Base-by-base conservation (phyloP, 2,329 filamentous ascomycete genomes). In the Cordyceps cateniannulata region DNA sequence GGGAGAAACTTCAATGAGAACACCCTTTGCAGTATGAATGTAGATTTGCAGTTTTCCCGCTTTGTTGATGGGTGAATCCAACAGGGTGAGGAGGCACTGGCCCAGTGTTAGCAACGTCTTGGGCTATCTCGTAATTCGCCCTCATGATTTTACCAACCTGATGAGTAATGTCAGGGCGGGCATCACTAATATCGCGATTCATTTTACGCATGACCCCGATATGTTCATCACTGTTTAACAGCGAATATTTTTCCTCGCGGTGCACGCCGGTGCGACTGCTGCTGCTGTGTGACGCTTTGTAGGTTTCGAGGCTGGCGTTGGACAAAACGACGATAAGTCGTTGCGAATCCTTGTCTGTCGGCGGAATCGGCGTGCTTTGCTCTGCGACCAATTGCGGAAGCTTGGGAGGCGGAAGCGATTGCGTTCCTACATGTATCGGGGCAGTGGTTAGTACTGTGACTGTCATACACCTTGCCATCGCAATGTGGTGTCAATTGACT, bases 201-300 rank as follows among this genome's bases (percentile, higher is more conserved):
- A 98, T 98, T 81, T 98, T 99, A 71, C 95, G 89, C 92, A 99
- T 96, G 66, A 98, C 90, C 64, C 95, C 95, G 68, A 99, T 99
- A 74, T 99, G 95, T 77, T 99, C 95, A 72, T 99, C 95, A 76
- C 93, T 97, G 81, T 99, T 99, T 70, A 99, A 86, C 57, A 99
- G 81, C 63, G 93, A 96, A 77, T 96, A 99, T 76, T 98, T 98
- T 73, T 97, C 93, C 69, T 97, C 93, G 56, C 90, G 85, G 63
- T 85, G 84, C 62, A 82, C 79, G 35, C 85, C 81, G 79, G 73
- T 85, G 76, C 77, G 87, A 77, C 72, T 84, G 74, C 71, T 82
- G 74, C 87, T 84, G 63, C 87, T 87, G 66, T 91, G 87, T 22
- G 90, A 89, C 1, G 95, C 90, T 73, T 96, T 96, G 82, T 97